These are phyloP conservation scores for Hibiscus tridactylites DNA, from an alignment of 345 rosid genomes.

Conservation along the genomic window DNA sequence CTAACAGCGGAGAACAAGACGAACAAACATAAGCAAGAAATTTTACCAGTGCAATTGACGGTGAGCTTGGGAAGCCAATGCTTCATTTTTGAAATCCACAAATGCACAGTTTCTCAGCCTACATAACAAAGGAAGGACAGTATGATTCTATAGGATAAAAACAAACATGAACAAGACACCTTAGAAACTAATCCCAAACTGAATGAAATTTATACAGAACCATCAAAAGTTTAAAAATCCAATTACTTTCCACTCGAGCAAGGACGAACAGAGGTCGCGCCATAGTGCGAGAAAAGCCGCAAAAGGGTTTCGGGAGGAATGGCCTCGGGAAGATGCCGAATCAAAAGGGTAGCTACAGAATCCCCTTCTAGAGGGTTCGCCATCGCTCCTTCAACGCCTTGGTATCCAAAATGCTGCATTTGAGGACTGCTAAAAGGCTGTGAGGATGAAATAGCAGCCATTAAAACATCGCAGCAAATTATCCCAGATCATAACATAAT, in stretches of 20 bases:
- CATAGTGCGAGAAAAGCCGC: conserved; percentile 74
- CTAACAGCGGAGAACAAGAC: neutral
- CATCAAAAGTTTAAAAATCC: neutral
- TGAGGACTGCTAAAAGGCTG: conserved; percentile 19
- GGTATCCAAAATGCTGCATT: conserved; percentile 17
- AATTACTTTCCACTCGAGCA: conserved; percentile 59
- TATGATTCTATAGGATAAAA: neutral
- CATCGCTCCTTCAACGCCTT: conserved; percentile 14
- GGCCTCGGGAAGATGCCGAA: conserved; percentile 80
- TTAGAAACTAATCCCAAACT: neutral
- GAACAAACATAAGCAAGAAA: neutral
- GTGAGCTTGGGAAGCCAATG: conserved; percentile 71
- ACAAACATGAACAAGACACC: neutral
- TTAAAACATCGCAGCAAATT: conserved; percentile 12
- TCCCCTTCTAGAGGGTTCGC: conserved; percentile 10
- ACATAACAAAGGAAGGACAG: conserved; percentile 3
- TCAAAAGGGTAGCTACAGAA: conserved; percentile 34
- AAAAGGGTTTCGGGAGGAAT: conserved; percentile 64
- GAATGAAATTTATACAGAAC: neutral
- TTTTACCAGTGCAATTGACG: conserved; percentile 74
- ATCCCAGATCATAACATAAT: neutral
- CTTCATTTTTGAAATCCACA: conserved; percentile 75
- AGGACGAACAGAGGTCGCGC: conserved; percentile 75
- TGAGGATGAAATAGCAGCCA: conserved; percentile 21
- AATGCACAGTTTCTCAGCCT: conserved; percentile 81